Conservation (phyloP, 768 basidiomycete species). For the Gymnopilus junonius region DNA sequence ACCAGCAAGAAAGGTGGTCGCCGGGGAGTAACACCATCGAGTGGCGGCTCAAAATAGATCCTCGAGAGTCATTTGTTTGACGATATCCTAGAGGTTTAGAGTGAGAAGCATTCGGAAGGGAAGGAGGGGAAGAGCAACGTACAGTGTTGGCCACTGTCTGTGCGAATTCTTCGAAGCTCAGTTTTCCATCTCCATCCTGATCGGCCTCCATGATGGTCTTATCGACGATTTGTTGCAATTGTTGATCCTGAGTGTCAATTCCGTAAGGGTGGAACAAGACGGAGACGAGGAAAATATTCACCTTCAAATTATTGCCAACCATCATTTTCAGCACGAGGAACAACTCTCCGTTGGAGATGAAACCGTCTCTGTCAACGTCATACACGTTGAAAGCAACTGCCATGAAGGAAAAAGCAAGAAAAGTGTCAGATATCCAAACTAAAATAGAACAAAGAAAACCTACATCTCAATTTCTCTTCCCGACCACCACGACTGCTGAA, state of each 20-base stretch:
- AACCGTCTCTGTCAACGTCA: constrained; percentile 97
- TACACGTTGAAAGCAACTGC: constrained; percentile 99
- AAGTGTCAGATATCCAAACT: constrained; percentile 1
- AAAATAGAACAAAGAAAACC: constrained; percentile 33
- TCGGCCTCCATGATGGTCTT: constrained; percentile 99
- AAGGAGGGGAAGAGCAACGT: constrained; percentile 29
- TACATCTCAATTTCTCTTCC: constrained; percentile 96
- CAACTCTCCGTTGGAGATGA: constrained; percentile 97
- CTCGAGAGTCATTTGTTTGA: constrained; percentile 98
- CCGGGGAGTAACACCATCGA: not conserved
- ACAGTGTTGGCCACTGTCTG: constrained; percentile 97
- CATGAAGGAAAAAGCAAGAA: constrained; percentile 11
- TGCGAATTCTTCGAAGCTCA: constrained; percentile 97
- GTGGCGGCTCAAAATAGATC: constrained; percentile 72
- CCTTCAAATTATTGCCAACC: constrained; percentile 99
- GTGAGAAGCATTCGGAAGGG: not conserved
- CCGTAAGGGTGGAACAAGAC: constrained; percentile 4
- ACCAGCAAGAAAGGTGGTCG: not conserved
- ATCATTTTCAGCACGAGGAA: constrained; percentile 99
- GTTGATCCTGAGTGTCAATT: constrained; percentile 74
- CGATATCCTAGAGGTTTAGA: constrained; percentile 73
- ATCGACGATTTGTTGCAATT: constrained; percentile 98
- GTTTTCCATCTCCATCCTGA: constrained; percentile 95
- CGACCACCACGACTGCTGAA: constrained; percentile 96
- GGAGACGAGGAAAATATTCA: constrained; percentile 32